phyloP scores from a whole-genome alignment of 495 filamentous ascomycete genomes.

The Melanomma pulvis-pyrius region DNA sequence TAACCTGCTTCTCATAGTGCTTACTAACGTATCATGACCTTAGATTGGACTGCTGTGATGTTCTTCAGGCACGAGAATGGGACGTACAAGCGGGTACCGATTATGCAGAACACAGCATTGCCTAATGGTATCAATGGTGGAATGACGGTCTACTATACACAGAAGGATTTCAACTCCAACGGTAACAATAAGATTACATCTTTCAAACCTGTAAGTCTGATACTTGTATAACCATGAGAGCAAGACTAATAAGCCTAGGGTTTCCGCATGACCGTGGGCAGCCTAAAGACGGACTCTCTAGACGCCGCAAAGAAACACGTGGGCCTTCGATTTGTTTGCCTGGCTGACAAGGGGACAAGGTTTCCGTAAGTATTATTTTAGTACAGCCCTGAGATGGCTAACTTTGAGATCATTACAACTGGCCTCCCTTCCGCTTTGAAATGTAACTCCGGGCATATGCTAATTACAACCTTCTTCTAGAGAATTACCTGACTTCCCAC shows the following conservation, averaged over 20 bases:
- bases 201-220: slow-evolving; percentile 49
- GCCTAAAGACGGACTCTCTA: slow-evolving; percentile 43
- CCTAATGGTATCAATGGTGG: slow-evolving; percentile 54
- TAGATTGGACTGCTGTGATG: slow-evolving; percentile 50
- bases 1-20: neutral
- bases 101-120: slow-evolving; percentile 51
- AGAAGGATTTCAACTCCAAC: slow-evolving; percentile 49
- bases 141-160: slow-evolving; percentile 55
- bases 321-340: slow-evolving; percentile 56
- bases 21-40: neutral
- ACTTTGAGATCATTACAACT: neutral
- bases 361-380: slow-evolving; percentile 32
- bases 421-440: no score
- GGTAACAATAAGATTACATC: slow-evolving; percentile 51
- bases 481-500: slow-evolving; percentile 53
- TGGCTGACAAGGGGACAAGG: slow-evolving; percentile 47
- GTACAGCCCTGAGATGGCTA: neutral
- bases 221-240: neutral
- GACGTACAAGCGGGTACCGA: slow-evolving; percentile 51
- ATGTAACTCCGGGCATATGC: neutral
- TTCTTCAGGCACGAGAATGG: slow-evolving; percentile 57
- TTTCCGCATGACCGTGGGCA: slow-evolving; percentile 59
- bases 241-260: slow-evolving; percentile 42
- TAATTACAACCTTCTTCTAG: neutral
- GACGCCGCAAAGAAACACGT: slow-evolving; percentile 33